Conservation (phyloP, 225 moss, liverwort and hornwort genomes). For the Lunularia cruciata region DNA sequence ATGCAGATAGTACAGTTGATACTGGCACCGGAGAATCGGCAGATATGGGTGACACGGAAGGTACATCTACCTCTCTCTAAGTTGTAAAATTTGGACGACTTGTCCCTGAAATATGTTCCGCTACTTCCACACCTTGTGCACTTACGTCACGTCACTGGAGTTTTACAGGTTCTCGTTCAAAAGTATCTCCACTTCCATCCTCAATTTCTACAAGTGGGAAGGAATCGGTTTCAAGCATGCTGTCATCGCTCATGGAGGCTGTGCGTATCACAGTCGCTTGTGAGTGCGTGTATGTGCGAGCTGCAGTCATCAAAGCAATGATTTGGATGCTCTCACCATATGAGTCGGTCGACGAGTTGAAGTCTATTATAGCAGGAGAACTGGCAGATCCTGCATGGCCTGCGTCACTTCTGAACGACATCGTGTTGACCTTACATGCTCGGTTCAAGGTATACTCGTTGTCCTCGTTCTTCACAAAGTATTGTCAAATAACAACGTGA, state of each 20-base stretch:
- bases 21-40: conserved; percentile 58
- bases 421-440: conserved; percentile 90
- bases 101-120: neutral
- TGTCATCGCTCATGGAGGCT: conserved; percentile 84
- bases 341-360: conserved; percentile 93
- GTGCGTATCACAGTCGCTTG: conserved; percentile 96
- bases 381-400: conserved; percentile 92
- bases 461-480: neutral
- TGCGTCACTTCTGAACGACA: conserved; percentile 88
- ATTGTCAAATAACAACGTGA: no score
- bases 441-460: conserved; percentile 75
- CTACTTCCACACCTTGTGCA: no score
- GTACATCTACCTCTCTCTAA: conserved; percentile 3
- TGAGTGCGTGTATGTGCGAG: conserved; percentile 98
- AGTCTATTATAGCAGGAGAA: conserved; percentile 92
- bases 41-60: conserved; percentile 55
- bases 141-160: neutral
- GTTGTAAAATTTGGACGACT: neutral
- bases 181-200: conserved; percentile 40
- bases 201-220: conserved; percentile 57
- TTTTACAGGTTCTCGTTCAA: conserved; percentile 57
- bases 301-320: conserved; percentile 94
- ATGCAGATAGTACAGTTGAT: conserved; percentile 64
- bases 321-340: conserved; percentile 99
- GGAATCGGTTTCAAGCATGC: conserved; percentile 83